Conservation (phyloP, 345 rosid species). For the Aethionema arabicum region DNA sequence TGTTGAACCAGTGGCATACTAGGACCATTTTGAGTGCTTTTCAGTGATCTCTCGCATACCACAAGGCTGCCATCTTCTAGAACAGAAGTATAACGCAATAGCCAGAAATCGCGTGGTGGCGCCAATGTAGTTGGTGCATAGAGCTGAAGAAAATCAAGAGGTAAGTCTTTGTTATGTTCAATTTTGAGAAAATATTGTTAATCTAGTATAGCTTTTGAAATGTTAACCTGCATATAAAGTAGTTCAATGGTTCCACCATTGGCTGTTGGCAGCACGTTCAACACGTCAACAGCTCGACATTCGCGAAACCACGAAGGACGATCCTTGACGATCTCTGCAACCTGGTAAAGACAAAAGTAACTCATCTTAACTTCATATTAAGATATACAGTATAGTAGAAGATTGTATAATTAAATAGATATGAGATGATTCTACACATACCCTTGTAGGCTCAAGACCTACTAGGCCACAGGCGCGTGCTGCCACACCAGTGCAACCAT, state of each 20-base stretch:
- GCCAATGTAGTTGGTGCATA: constrained; percentile 98
- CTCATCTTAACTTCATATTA: neutral
- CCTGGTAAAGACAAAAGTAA: constrained; percentile 45
- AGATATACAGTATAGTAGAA: neutral
- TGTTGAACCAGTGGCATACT: constrained; percentile 95
- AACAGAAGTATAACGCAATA: constrained; percentile 91
- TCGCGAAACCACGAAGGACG: constrained; percentile 98
- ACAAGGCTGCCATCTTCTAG: constrained; percentile 99
- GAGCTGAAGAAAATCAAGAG: constrained; percentile 47
- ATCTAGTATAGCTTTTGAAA: neutral
- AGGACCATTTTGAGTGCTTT: constrained; percentile 93
- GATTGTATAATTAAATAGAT: neutral
- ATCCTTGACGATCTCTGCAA: constrained; percentile 99
- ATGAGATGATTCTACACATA: constrained; percentile 38
- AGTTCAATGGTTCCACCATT: constrained; percentile 99
- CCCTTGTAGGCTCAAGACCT: constrained; percentile 99
- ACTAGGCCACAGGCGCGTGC: constrained; percentile 99
- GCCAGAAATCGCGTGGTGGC: constrained; percentile 99
- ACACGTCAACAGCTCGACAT: constrained; percentile 97
- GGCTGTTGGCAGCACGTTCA: constrained; percentile 96
- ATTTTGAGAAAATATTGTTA: neutral
- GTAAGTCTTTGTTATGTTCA: neutral
- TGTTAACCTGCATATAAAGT: constrained; percentile 91
- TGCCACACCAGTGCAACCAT: constrained; percentile 99
- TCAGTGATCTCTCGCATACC: constrained; percentile 97